Evolutionary conservation across 2,329 filamentous ascomycete genomes (phyloP), one percentile per base, ranked within the genome.

Genomic region (Neopestalotiopsis clavispora): DNA sequence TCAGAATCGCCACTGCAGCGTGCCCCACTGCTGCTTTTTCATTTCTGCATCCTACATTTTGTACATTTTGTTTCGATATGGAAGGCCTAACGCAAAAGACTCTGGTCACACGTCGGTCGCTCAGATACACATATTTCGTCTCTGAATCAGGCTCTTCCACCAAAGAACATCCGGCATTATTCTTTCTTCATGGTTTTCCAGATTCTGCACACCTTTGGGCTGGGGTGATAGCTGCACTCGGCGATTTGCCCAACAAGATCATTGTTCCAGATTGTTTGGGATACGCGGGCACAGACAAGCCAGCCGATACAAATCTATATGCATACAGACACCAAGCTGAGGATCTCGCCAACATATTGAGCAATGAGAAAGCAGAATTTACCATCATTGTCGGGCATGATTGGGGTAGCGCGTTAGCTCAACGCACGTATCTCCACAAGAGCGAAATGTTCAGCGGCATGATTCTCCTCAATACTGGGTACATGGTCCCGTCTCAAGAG

Each of bases 101-200:
- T 20, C 56, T 58, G 12, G 14, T 20, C 17, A 58, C 56, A 23
- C 7, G 28, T 12, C 56, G 56, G 12, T 58, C 28, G 12, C 30
- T 60, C 20, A 60, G 5, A 32, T 60, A 60, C 30, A 60, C 58
- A 32, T 60, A 60, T n/a, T 60, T 32, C 30, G 58, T 60, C 23
- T 60, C 58, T 32, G 14, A 10, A 32, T 34, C 28, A 4, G 58
- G 23, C 6, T 3, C 23, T 23, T 17, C 58, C n/a, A 60, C 58
- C 30, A 28, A 4, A 14, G 14, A 30, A 14, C 23, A 30, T 30
- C 30, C 58, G n/a, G 23, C 58, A 30, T 14, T 60, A 34, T n/a
- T 60, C 30, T 34, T 60, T 30, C 23, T 32, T n/a, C 58, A 60
- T n/a, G 58, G 58, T 5, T 60, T 60, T 32, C 58, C 58, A n/a